Conservation (phyloP, 805 yeast genomes). For the Yarrowia deformans region DNA sequence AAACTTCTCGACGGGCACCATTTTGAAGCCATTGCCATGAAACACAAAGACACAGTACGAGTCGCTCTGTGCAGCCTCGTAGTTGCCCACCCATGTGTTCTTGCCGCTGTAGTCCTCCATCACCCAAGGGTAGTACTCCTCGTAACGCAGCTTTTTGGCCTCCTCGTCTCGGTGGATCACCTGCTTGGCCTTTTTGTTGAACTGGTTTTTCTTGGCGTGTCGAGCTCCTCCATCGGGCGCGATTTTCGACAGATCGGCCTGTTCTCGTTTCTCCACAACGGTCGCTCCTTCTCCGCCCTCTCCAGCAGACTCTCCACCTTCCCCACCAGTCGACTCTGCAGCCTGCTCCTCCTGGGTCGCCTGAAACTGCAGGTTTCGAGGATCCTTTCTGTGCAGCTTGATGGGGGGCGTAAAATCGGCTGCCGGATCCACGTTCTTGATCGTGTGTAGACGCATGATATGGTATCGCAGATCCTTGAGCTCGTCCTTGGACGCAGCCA, state of each 20-base stretch:
- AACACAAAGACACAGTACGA: slow-evolving; percentile 84
- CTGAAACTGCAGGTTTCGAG: slow-evolving; percentile 87
- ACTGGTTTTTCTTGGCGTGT: slow-evolving; percentile 61
- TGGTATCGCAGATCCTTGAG: slow-evolving; percentile 78
- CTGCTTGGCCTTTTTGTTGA: slow-evolving; percentile 85
- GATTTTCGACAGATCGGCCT: slow-evolving; percentile 59
- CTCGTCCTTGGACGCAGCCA: slow-evolving; percentile 76
- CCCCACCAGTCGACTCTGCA: slow-evolving; percentile 40
- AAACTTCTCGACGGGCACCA: slow-evolving; percentile 95
- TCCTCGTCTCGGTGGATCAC: slow-evolving; percentile 80
- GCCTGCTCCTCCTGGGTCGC: slow-evolving; percentile 62
- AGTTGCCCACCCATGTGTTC: slow-evolving; percentile 94
- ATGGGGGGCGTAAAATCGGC: slow-evolving; percentile 80
- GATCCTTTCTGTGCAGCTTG: slow-evolving; percentile 90
- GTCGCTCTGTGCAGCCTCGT: slow-evolving; percentile 90
- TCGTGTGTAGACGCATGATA: slow-evolving; percentile 78
- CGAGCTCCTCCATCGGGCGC: slow-evolving; percentile 95
- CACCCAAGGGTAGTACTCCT: slow-evolving; percentile 98
- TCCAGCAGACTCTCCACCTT: slow-evolving; percentile 40
- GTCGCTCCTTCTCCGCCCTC: slow-evolving; percentile 19
- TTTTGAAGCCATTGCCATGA: slow-evolving; percentile 85
- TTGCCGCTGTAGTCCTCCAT: slow-evolving; percentile 94
- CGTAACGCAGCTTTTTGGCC: slow-evolving; percentile 85
- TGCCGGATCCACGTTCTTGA: slow-evolving; percentile 72
- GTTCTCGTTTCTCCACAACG: slow-evolving; percentile 42